phyloP scores from a whole-genome alignment of 495 filamentous ascomycete genomes.

The Neurospora cerealis region DNA sequence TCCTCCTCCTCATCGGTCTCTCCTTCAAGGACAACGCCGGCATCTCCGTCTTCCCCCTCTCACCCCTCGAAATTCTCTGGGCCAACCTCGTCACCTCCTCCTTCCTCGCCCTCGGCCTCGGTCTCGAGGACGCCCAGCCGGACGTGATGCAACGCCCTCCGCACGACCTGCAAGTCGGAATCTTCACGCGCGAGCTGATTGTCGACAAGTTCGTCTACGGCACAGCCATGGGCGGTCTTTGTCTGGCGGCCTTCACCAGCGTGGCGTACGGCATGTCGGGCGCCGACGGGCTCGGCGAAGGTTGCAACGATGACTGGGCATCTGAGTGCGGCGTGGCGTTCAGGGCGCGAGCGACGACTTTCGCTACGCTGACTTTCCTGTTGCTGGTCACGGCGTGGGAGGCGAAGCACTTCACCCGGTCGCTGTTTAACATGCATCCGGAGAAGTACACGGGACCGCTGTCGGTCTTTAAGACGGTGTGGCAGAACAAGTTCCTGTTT shows the following conservation, averaged over 20 bases:
- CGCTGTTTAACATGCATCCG: conserved; percentile 58
- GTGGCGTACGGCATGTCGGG: conserved; percentile 52
- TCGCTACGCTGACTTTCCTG: conserved; percentile 63
- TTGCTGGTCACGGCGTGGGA: conserved; percentile 66
- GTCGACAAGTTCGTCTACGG: conserved; percentile 68
- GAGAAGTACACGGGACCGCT: conserved; percentile 45
- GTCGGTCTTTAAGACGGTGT: conserved; percentile 52
- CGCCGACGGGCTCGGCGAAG: conserved; percentile 53
- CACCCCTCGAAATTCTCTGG: conserved; percentile 67
- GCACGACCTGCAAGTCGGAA: conserved; percentile 51
- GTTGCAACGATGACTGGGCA: conserved; percentile 50
- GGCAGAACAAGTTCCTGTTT: conserved; percentile 64
- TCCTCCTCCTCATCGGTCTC: conserved; percentile 59
- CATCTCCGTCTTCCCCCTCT: conserved; percentile 66
- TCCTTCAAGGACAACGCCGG: conserved; percentile 55
- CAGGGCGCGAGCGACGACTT: conserved; percentile 66
- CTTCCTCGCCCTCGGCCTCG: conserved; percentile 65
- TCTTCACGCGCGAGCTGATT: conserved; percentile 60
- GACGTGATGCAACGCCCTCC: conserved; percentile 68
- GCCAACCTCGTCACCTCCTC: conserved; percentile 68
- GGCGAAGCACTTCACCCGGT: conserved; percentile 58
- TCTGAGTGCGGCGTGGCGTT: conserved; percentile 52
- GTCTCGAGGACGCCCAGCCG: conserved; percentile 56
- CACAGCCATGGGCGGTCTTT: conserved; percentile 54
- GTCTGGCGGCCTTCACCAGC: conserved; percentile 55